A percentile compares a stretch with the other conserved stretches of the same genome.
Evolutionary conservation across 441 rosid genomes (phyloP).

Genomic region (Melastoma candidum): DNA sequence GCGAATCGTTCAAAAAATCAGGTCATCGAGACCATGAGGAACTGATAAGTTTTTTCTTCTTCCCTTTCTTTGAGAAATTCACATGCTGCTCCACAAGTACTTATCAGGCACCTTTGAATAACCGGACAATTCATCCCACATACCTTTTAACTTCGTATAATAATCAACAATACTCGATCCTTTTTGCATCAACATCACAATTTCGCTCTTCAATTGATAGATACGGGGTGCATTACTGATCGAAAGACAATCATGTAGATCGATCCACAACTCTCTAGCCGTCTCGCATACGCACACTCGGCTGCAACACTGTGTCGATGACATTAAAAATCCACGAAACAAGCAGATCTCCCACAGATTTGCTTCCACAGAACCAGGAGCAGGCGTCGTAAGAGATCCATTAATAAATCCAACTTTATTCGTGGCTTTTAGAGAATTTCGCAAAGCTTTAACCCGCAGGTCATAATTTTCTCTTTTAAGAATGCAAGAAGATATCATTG

Average conservation of each 20-base stretch:
- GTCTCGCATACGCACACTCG: slow-evolving; percentile 2
- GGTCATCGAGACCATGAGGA: neutral
- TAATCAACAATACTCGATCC: neutral
- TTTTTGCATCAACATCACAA: neutral
- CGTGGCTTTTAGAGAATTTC: too few species aligned
- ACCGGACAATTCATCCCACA: neutral
- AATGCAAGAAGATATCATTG: too few species aligned
- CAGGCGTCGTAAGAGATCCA: too few species aligned
- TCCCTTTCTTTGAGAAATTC: neutral
- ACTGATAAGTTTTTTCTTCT: neutral
- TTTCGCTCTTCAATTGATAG: slow-evolving; percentile 7
- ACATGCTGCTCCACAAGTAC: neutral
- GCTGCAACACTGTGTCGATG: neutral
- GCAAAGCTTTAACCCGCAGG: too few species aligned
- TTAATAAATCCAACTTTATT: too few species aligned
- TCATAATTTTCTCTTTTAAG: too few species aligned
- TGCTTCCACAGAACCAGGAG: too few species aligned
- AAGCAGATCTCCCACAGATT: neutral
- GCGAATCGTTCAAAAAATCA: too few species aligned
- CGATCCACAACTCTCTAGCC: neutral
- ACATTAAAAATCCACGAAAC: slow-evolving; percentile 10
- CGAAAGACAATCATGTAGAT: slow-evolving; percentile 7
- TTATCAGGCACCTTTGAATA: neutral
- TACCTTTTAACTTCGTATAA: neutral
- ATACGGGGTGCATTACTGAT: neutral